Evolutionary conservation across 768 basidiomycete species (phyloP), one percentile per base, ranked within the genome.

Genomic region (Pholiota microspora): DNA sequence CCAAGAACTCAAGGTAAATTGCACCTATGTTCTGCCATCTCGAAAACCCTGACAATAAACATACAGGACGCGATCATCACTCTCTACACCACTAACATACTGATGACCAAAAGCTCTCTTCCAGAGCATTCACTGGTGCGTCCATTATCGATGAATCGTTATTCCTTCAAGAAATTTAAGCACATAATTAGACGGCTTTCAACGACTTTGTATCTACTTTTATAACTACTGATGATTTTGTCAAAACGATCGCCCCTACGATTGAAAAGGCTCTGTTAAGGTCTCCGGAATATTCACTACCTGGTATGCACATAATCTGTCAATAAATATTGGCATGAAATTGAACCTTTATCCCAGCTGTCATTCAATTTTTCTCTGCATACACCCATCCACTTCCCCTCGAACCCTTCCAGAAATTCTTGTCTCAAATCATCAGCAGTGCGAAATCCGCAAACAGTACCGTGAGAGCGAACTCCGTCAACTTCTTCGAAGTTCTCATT

Each of bases 211-310:
- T 92, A 54, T 64, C 69, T 2, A 76, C 70, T 0, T 81, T 76
- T 47, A 66, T 91, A 3, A 71, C 72, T 1, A 64, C 74, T 0
- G 74, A 79, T 0, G 83, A 87, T 32, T 70, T 94, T 25, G 67
- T 68, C 1, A 67, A 72, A 4, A 69, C 71, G 0, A 72, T 95
- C 40, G 69, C 94, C 0, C 91, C 92, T 0, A 76, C 77, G 0
- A 81, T 91, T 32, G 93, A 95, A 64, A 93, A 92, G 60, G 82
- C 89, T 1, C 66, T 96, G 7, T 70, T 92, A 8, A 83, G 92
- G 24, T 88, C 89, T 1, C 93, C 95, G 0, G 94, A 96, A 67
- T 75, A 81, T 36, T 82, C 88, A 0, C 76, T 96, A 3, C 72
- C 74, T 31, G 74, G 91, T 91, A 55, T 47, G 80, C n/a, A n/a